Conservation (phyloP, 2,329 filamentous ascomycete species). For the Sclerotinia borealis region DNA sequence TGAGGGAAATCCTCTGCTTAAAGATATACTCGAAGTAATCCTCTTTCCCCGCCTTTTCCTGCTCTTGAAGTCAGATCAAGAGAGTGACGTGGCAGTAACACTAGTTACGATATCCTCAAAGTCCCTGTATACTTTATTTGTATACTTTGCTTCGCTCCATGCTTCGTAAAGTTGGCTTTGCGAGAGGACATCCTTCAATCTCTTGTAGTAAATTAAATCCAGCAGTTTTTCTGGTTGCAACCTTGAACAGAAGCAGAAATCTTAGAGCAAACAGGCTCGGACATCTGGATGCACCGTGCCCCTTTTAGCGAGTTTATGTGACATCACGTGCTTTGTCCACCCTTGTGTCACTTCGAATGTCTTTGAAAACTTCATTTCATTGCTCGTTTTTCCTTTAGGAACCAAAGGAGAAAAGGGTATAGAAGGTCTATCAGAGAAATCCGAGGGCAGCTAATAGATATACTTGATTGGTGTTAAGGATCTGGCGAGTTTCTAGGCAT, state of each 20-base stretch:
- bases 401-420: background rate
- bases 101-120: background rate
- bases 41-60: background rate
- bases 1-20: background rate
- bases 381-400: too few species aligned
- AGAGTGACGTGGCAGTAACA: background rate
- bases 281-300: background rate
- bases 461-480: background rate
- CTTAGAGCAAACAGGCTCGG: background rate
- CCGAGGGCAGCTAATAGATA: background rate
- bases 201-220: too few species aligned
- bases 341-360: background rate
- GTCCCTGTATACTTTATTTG: background rate
- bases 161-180: too few species aligned
- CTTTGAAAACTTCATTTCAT: background rate
- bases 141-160: background rate
- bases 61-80: background rate
- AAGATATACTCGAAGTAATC: background rate
- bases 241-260: background rate
- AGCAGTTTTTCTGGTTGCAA: too few species aligned
- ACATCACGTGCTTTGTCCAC: background rate
- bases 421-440: too few species aligned
- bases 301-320: background rate
- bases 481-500: background rate
- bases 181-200: background rate